These are phyloP conservation scores for Myxozyma kluyveri DNA, from an alignment of 805 yeast species.

Conservation along the genomic window DNA sequence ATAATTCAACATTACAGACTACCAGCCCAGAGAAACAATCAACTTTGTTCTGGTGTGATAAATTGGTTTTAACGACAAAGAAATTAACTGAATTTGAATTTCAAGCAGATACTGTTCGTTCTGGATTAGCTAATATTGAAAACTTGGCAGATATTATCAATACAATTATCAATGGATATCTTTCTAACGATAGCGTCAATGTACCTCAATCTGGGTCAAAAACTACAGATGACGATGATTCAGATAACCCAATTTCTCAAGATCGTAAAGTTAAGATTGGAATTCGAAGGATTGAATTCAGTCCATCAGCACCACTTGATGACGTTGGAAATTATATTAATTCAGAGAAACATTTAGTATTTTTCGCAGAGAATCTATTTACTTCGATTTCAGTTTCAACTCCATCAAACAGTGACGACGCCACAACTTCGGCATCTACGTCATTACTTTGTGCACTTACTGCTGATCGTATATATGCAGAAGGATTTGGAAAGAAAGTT, in stretches of 20 bases:
- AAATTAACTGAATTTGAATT: conserved; percentile 9
- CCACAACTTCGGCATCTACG: conserved; percentile 3
- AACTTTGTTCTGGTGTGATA: conserved; percentile 21
- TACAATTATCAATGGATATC: conserved; percentile 10
- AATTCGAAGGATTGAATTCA: conserved; percentile 9
- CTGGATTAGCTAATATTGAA: conserved; percentile 23
- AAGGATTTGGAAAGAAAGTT: conserved; percentile 1
- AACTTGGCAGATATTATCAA: conserved; percentile 12
- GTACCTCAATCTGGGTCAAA: not conserved
- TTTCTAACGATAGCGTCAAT: too few species aligned
- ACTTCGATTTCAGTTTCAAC: conserved; percentile 8
- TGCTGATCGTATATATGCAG: conserved; percentile 13
- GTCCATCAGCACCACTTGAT: conserved; percentile 10
- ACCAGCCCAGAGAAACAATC: too few species aligned
- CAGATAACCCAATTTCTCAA: not conserved
- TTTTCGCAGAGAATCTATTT: conserved; percentile 5
- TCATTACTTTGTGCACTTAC: conserved; percentile 8
- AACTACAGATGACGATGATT: not conserved
- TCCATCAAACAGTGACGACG: not conserved
- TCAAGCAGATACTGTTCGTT: conserved; percentile 7
- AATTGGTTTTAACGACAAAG: conserved; percentile 9
- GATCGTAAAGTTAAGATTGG: conserved; percentile 14
- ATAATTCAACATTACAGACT: too few species aligned
- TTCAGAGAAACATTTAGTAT: conserved; percentile 1
- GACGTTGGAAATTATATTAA: conserved; percentile 4